Conservation (phyloP, 2,329 filamentous ascomycete species). For the Cryphonectria japonica region DNA sequence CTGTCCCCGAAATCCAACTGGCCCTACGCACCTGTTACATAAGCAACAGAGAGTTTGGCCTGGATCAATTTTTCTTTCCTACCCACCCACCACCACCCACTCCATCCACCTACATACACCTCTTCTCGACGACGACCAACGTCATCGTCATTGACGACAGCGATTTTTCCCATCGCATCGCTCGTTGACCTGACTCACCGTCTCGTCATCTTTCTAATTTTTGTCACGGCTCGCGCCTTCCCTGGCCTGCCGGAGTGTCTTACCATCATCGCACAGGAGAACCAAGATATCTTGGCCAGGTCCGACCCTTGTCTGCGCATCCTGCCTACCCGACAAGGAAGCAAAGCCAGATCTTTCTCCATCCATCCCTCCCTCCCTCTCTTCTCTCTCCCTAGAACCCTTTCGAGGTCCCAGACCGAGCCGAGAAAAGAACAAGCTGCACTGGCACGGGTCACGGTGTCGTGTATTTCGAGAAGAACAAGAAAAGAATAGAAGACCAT, state of each 20-base stretch:
- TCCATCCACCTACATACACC: conserved; percentile 13
- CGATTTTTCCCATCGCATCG: neutral
- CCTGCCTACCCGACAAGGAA: conserved; percentile 19
- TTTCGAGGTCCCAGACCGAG: conserved; percentile 28
- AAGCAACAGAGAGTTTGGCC: conserved; percentile 47
- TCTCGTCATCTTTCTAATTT: conserved; percentile 14
- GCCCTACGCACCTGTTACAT: conserved; percentile 53
- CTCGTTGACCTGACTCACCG: neutral
- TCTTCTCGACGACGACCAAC: conserved; percentile 6
- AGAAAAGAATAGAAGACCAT: conserved; percentile 37
- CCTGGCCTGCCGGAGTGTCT: conserved; percentile 5
- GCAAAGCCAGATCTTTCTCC: neutral
- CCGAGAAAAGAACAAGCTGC: conserved; percentile 25
- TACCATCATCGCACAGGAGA: conserved; percentile 17
- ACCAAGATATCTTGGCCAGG: conserved; percentile 10
- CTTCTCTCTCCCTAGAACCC: conserved; percentile 16
- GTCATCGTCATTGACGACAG: conserved; percentile 12
- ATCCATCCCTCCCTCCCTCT: neutral
- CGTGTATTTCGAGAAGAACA: conserved; percentile 21
- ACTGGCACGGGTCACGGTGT: too few relatives aligned
- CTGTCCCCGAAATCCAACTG: conserved; percentile 59
- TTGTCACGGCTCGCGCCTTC: conserved; percentile 26
- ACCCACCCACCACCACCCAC: conserved; percentile 34
- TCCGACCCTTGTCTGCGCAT: conserved; percentile 22
- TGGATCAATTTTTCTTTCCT: conserved; percentile 40